These are phyloP conservation scores for Asclepias syriaca DNA, from an alignment of 257 asterid species.

Conservation along the genomic window DNA sequence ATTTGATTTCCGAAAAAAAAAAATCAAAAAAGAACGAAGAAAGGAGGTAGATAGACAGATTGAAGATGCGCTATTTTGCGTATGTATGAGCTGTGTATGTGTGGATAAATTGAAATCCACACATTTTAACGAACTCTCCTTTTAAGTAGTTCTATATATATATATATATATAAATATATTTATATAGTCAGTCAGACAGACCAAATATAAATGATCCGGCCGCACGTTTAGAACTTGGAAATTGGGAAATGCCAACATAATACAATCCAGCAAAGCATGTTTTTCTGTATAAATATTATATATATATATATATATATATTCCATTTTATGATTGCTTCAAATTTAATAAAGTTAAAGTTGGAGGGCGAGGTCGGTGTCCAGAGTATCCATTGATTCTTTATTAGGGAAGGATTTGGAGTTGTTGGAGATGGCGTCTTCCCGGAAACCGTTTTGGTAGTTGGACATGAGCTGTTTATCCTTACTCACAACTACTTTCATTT, in stretches of 20 bases:
- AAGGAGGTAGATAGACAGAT: not conserved
- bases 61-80: not conserved
- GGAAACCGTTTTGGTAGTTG: not conserved
- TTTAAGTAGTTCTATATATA: not conserved
- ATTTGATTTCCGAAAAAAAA: not conserved
- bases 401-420: not conserved
- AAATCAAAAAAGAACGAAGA: not conserved
- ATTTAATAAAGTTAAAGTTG: not conserved
- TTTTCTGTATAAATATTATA: not conserved
- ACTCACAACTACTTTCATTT: conserved; percentile 31
- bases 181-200: not conserved
- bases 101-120: not conserved
- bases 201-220: conserved; percentile 6
- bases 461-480: not conserved
- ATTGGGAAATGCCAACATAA: not conserved
- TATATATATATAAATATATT: too few species aligned
- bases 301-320: not conserved
- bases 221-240: not conserved
- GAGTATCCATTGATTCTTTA: not conserved
- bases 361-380: conserved; percentile 5
- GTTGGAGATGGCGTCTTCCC: not conserved
- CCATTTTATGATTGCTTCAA: not conserved
- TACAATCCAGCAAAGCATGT: not conserved
- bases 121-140: conserved; percentile 4
- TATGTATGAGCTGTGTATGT: not conserved